Base-by-base conservation (phyloP, 2,329 filamentous ascomycete species). In the Chaetoscypha palmicola region DNA sequence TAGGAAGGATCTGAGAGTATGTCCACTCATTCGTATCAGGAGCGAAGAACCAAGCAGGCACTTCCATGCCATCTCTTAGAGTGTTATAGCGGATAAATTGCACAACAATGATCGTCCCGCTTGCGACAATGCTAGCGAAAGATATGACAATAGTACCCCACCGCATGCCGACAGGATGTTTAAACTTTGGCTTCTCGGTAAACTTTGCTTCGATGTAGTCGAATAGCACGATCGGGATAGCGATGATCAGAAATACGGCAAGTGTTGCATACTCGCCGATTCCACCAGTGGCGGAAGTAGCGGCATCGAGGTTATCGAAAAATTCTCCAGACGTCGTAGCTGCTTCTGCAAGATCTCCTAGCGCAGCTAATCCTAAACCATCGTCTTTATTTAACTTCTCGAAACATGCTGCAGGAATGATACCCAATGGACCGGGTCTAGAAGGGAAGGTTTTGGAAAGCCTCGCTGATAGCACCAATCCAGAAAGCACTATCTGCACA, bases 1-100 rank as follows among this genome's bases (percentile, higher is more conserved):
- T 38, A 7, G 24, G 41, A 17, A 43, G 11, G 19, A 31, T 38
- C 24, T 43, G 41, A 9, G 41, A 38, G 19, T 23, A 38, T 8
- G 41, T 24, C 34, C 33, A 37, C 17, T 28, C 19, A 23, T 43
- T 19, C 5, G 2, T 34, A 19, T 30, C 17, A 4, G 14, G 19
- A 17, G 14, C 20, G 7, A 16, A 17, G 26, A 24, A 43, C 33
- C 34, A 31, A 10, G 14, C n/a, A 2, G 34, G 33, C 16, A 38
- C 19, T 14, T 43, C 41, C 34, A 43, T 37, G 7, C 24, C 26
- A 31, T 14, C 21, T 11, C 23, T 38, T 10, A 43, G 20, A 5
- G 21, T 23, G 4, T 30, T 37, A 14, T 43, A 43, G 5, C 20
- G 16, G 1, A 12, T 32, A 11, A 28, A 24, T 2, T 23, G 21